These are phyloP conservation scores for Pichia sp. DNA, from an alignment of 1,139 yeast genomes.

Conservation along the genomic window DNA sequence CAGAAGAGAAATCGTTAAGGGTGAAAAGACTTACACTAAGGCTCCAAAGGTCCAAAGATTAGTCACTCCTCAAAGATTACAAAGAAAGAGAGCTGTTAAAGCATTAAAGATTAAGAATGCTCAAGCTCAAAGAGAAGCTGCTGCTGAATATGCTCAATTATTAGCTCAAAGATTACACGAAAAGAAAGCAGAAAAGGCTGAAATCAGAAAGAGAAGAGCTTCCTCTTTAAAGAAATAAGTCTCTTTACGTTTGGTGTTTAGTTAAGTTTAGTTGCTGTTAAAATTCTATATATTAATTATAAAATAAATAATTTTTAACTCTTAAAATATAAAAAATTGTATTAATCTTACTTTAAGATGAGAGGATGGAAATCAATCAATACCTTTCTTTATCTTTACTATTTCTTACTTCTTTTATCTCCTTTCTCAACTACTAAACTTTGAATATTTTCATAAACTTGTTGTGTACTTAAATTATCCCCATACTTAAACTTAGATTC, in stretches of 20 bases:
- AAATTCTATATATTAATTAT: conserved; percentile 5
- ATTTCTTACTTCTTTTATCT: conserved; percentile 3
- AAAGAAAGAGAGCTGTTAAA: conserved; percentile 97
- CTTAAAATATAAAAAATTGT: not conserved
- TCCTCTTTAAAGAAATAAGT: conserved; percentile 79
- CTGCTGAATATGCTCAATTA: conserved; percentile 99
- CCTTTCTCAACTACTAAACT: conserved; percentile 37
- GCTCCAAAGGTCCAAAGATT: conserved; percentile 99
- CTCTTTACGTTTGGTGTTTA: not conserved
- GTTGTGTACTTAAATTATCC: conserved; percentile 57
- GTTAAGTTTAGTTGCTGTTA: conserved; percentile 1
- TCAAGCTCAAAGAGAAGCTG: conserved; percentile 99
- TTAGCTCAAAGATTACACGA: conserved; percentile 98
- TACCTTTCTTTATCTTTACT: not conserved
- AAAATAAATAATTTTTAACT: conserved; percentile 3
- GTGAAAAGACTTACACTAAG: conserved; percentile 98
- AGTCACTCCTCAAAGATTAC: conserved; percentile 98
- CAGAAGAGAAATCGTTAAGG: conserved; percentile 97
- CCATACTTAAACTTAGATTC: conserved; percentile 51
- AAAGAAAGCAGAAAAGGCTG: conserved; percentile 97
- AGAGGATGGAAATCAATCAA: no score
- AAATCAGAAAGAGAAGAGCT: conserved; percentile 99
- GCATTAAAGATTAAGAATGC: conserved; percentile 94
- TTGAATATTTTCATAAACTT: conserved; percentile 72
- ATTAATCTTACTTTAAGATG: not conserved